Conservation (phyloP, 2,329 filamentous ascomycete genomes). For the Botrytis medusae region DNA sequence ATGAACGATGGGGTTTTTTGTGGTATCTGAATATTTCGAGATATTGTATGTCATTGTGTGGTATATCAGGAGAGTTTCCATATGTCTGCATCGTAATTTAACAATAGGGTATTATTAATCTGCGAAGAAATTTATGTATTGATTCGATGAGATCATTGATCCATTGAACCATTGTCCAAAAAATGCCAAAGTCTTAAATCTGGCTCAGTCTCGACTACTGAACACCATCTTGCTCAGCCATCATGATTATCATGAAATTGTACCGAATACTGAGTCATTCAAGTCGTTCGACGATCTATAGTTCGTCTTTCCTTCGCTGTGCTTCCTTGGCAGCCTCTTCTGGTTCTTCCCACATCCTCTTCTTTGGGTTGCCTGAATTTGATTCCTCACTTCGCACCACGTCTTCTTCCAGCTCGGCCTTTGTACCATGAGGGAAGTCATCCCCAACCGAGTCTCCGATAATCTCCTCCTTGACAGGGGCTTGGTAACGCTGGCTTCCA, state of each 20-base stretch:
- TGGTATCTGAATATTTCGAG: not conserved
- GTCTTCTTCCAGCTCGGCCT: not conserved
- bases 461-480: constrained; percentile 38
- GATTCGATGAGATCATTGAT: not conserved
- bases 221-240: not conserved
- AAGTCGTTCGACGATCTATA: constrained; percentile 27
- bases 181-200: not conserved
- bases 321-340: constrained; percentile 40
- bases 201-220: not conserved
- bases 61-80: not conserved
- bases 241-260: not conserved
- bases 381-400: constrained; percentile 33
- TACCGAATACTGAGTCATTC: not conserved
- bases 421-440: constrained; percentile 27
- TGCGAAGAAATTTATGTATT: not conserved
- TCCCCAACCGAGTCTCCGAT: constrained; percentile 35
- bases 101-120: not conserved
- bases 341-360: constrained; percentile 60
- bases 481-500: constrained; percentile 37
- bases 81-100: not conserved
- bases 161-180: not conserved
- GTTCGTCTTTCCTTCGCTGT: constrained; percentile 37
- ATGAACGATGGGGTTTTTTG: not conserved
- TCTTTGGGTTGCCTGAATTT: constrained; percentile 53
- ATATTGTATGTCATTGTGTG: not conserved